Percentiles rank a stretch among this genome's conserved stretches.
These are phyloP conservation scores for Cryoendolithus antarcticus DNA, from an alignment of 2,329 filamentous ascomycete species.

Conservation along the genomic window DNA sequence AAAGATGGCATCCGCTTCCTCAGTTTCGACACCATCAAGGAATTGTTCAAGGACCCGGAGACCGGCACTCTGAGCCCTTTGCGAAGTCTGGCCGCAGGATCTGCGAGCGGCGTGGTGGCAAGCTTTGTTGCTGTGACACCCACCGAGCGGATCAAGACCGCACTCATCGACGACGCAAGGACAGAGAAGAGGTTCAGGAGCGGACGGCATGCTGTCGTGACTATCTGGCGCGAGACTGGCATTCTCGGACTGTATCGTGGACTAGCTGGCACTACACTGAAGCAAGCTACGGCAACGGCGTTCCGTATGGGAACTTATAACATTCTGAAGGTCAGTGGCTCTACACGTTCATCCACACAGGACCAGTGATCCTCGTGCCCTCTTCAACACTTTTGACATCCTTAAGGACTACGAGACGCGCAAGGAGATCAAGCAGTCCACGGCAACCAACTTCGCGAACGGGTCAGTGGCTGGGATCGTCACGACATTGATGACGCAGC, in stretches of 20 bases:
- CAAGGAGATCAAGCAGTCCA: constrained; percentile 36
- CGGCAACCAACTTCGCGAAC: constrained; percentile 47
- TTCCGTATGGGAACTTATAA: constrained; percentile 42
- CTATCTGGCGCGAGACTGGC: constrained; percentile 41
- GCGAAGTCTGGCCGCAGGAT: constrained; percentile 50
- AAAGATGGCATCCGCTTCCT: constrained; percentile 57
- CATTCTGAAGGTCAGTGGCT: background rate
- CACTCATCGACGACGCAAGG: constrained; percentile 50
- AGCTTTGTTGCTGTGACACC: constrained; percentile 55
- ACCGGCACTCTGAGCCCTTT: constrained; percentile 44
- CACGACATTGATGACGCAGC: constrained; percentile 48
- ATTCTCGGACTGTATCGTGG: constrained; percentile 45
- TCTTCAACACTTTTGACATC: constrained; percentile 40
- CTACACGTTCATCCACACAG: no score
- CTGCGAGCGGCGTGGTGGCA: constrained; percentile 50
- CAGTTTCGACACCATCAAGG: constrained; percentile 54
- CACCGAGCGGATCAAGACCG: constrained; percentile 57
- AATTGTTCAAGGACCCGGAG: constrained; percentile 41
- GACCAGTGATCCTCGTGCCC: no score
- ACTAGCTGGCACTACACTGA: constrained; percentile 48
- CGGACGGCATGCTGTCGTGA: constrained; percentile 38
- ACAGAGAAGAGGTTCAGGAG: constrained; percentile 36
- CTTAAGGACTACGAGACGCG: constrained; percentile 46
- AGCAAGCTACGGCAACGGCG: constrained; percentile 49
- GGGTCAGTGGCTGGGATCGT: constrained; percentile 49